Conservation (phyloP, 2,329 filamentous ascomycete species). For the Neonectria hederae region DNA sequence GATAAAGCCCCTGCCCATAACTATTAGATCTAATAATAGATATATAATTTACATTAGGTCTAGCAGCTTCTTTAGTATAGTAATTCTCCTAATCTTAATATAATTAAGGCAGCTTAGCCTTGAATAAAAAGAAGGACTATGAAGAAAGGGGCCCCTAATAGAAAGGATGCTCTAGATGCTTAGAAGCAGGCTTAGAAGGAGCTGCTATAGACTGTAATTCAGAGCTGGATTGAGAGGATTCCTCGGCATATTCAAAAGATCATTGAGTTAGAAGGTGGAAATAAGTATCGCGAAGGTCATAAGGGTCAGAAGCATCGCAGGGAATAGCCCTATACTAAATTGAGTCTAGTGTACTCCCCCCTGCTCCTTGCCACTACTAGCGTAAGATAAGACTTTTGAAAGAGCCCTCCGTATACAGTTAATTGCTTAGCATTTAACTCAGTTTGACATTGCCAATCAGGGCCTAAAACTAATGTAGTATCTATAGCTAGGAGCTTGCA, state of each 20-base stretch:
- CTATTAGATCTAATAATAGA: not conserved
- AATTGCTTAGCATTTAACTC: no score
- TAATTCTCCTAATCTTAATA: no score
- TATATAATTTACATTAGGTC: not conserved
- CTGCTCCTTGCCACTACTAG: not conserved
- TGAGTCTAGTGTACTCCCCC: not conserved
- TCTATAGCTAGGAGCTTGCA: not conserved
- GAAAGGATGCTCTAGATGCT: not conserved
- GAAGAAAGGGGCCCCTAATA: slow-evolving; percentile 1
- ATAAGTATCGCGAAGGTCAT: not conserved
- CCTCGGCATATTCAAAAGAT: no score
- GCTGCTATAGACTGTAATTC: not conserved
- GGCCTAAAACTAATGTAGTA: not conserved
- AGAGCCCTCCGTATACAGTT: not conserved
- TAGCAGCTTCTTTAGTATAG: not conserved
- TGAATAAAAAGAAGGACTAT: slow-evolving; percentile 32
- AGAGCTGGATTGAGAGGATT: no score
- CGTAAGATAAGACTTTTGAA: not conserved
- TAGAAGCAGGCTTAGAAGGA: not conserved
- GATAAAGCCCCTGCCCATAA: slow-evolving; percentile 9
- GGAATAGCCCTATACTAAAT: not conserved
- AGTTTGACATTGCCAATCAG: no score
- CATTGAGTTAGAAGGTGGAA: not conserved
- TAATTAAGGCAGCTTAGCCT: slow-evolving; percentile 24
- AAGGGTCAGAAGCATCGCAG: not conserved